Evolutionary conservation across 2,329 filamentous ascomycete genomes (phyloP), one percentile per base, ranked within the genome.

Genomic region (Botrytis tulipae): DNA sequence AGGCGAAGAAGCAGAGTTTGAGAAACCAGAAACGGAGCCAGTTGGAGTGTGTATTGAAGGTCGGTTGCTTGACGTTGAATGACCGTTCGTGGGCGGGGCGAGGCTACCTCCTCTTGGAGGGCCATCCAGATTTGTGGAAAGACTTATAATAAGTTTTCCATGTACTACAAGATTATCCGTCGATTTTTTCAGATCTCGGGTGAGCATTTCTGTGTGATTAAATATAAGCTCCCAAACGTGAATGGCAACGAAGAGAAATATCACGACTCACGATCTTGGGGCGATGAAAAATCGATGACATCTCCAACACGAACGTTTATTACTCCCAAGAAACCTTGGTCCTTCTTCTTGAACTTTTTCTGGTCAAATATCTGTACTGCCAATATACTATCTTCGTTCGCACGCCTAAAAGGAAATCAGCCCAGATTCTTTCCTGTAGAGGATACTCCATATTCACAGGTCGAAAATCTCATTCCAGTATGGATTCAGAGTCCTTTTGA

Each of bases 281-380:
- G 94, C 74, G 93, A 90, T 76, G 93, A 91, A 77, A 99, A 86
- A 82, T 98, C 95, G 78, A 99, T 94, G 57, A 96, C 92, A 86
- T 97, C 95, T 79, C 96, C 96, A 78, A 99, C 92, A 74, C 95
- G 92, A 79, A 99, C 92, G 82, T 99, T 99, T 81, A 99, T 98
- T 72, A 99, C 96, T 73, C 96, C 96, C 10, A 99, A 87, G 82
- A 99, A 99, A 14, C 96, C 96, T 83, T 99, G 96, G 79, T 99
- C 96, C 94, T 98, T 99, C 90, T 99, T 99, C 88, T 99, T 99
- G 86, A 99, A 99, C 85, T 99, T 99, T 87, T 98, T 98, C 84
- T 99, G 96, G 84, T 99, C 96, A 82, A 99, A 99, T 72, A 99
- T 97, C 82, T 99, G 96, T 65, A 99, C 95, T 12, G 96, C 96